Base-by-base conservation (phyloP, 768 basidiomycete species). In the Boletellus ananas region DNA sequence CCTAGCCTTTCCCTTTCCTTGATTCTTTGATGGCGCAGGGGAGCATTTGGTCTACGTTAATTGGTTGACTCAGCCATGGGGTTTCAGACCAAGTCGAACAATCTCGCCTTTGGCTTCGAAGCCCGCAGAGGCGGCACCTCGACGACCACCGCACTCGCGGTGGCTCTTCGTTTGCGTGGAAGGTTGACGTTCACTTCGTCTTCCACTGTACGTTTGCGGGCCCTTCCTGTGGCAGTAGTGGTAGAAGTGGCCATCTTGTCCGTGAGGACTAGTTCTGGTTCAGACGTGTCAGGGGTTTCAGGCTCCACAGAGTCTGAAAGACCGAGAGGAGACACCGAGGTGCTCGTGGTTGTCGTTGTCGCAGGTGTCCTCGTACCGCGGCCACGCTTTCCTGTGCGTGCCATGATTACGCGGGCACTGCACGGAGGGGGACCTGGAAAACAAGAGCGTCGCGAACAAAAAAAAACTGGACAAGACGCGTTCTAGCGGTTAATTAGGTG, bases 231-330 rank as follows among this genome's bases (percentile, higher is more conserved):
- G 33, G 42, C 20, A 14, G 45, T 2, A 34, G 48, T 10, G 25
- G 48, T 36, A 10, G 38, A 39, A 33, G 18, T 21, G 14, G 45
- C 21, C 11, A 33, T 31, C n/a, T 53, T 44, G 20, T 59, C 45
- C 20, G 33, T 25, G 5, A 16, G 10, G 21, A n/a, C 49, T 25
- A 54, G 39, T 27, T 65, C 67, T 35, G 63, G 58, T 34, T 69
- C 70, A 21, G 82, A 84, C 27, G 80, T 82, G 36, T 68, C 68
- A 58, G 83, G 81, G 44, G 81, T 81, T 58, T 75, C 75, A 27
- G 65, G 62, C 60, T 74, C 68, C 36, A 70, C 68, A 29, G 81
- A 80, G 20, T 68, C 66, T 45, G 67, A 64, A 29, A 72, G 68
- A 56, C 79, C 83, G 21, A 77, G 55, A 34, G 83, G 79, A 12